Evolutionary conservation across 768 basidiomycete genomes (phyloP).

Genomic region (Russula sp.): DNA sequence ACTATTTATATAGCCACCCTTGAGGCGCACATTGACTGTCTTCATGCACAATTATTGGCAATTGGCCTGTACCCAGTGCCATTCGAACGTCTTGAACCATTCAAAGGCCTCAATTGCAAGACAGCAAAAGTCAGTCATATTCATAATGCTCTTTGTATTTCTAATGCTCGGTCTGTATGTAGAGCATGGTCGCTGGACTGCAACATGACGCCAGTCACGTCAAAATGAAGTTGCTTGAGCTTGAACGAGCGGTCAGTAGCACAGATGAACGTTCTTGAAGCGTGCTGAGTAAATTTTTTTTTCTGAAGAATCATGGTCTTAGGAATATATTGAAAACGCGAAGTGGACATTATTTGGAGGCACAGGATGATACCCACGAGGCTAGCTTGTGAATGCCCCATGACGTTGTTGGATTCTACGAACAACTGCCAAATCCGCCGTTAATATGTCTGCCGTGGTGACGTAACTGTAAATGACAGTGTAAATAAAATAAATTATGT

Average conservation of each 20-base stretch:
- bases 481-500: background rate
- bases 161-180: background rate
- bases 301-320: constrained; percentile 16
- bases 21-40: constrained; percentile 61
- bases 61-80: constrained; percentile 51
- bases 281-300: background rate
- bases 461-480: background rate
- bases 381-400: constrained; percentile 10
- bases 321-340: constrained; percentile 14
- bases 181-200: constrained; percentile 71
- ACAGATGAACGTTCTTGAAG: background rate
- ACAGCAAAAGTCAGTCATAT: constrained; percentile 53
- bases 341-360: background rate
- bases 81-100: constrained; percentile 49
- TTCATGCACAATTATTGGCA: constrained; percentile 52
- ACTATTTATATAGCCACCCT: constrained; percentile 66
- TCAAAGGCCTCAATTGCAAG: constrained; percentile 66
- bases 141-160: background rate
- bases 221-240: constrained; percentile 57
- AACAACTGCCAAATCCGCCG: background rate
- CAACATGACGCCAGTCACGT: constrained; percentile 55
- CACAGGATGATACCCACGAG: constrained; percentile 4
- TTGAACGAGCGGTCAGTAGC: constrained; percentile 55
- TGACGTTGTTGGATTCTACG: constrained; percentile 1
- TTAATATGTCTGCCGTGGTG: background rate